Percentiles rank a stretch among this genome's conserved stretches.
Evolutionary conservation across 116 monocot genomes (phyloP).

Genomic region (Trichopus zeylanicus): DNA sequence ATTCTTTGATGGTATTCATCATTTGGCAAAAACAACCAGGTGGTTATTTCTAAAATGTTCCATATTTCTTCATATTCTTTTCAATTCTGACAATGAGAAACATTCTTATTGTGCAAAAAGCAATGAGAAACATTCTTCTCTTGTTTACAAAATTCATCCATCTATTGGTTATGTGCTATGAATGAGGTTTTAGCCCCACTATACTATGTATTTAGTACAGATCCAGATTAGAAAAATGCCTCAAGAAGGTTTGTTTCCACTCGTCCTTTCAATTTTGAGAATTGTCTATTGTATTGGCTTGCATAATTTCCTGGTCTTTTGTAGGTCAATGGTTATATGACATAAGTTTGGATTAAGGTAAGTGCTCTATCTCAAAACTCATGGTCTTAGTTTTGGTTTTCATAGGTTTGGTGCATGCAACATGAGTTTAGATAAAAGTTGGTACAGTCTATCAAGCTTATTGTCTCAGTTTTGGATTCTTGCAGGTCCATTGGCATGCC

Average conservation of each 20-base stretch:
- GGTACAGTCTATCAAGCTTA: too few relatives aligned
- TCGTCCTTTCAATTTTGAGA: background rate
- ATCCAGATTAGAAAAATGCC: constrained; percentile 18
- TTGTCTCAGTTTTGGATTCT: too few relatives aligned
- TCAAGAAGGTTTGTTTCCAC: constrained; percentile 13
- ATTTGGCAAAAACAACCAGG: constrained; percentile 16
- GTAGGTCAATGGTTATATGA: too few relatives aligned
- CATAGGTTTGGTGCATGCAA: too few relatives aligned
- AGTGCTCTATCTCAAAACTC: too few relatives aligned
- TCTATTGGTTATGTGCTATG: constrained; percentile 51
- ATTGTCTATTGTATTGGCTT: background rate
- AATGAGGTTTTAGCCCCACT: constrained; percentile 48
- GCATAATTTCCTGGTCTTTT: too few relatives aligned
- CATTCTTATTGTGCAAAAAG: constrained; percentile 12
- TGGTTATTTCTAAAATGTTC: background rate
- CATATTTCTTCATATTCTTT: background rate
- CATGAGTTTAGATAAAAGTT: too few relatives aligned
- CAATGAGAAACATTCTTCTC: constrained; percentile 43
- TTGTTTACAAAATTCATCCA: constrained; percentile 50
- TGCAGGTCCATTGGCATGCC: too few relatives aligned
- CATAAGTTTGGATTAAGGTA: too few relatives aligned
- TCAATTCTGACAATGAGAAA: background rate
- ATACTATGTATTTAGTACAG: constrained; percentile 32
- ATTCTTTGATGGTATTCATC: constrained; percentile 24
- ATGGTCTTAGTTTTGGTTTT: too few relatives aligned